Base-by-base conservation (phyloP, 1,139 yeast genomes). In the Yamadazyma triangularis region DNA sequence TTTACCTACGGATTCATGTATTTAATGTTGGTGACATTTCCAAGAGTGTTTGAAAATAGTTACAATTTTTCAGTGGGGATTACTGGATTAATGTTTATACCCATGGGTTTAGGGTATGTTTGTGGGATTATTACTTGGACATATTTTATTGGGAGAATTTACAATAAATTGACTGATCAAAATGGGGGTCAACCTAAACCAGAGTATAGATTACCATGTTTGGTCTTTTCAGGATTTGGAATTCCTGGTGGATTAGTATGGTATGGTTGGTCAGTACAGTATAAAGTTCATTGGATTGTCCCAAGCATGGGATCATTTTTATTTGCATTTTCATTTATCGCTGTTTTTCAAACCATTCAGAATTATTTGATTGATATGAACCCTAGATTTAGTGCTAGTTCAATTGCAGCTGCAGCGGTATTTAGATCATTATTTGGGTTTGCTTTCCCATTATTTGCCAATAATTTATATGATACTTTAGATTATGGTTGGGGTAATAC, bases 401-500 rank as follows among this genome's bases (percentile, higher is more conserved):
- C 73, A 2, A 61, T 77, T 28, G 82, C 81, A 3, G 80, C 84
- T 0, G 78, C 79, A 0, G 76, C 82, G 0, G 72, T 77, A 27
- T 76, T 76, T 49, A 53, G 86, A 37, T 74, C 81, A 6, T 50
- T 63, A 28, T 64, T 77, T 45, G 83, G 82, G 2, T 76, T 75
- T 44, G 64, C 69, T 12, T 74, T 77, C 51, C 78, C 77, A 14
- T 48, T 71, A 26, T 71, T 70, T 44, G 72, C 72, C 4, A 50
- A 55, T 11, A 51, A 56, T 13, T 66, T 71, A 74, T 71, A 68
- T 41, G 55, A 42, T 15, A 50, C 36, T 15, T 46, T 71, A 19
- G 73, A 77, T 18, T 77, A 76, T 41, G 86, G 84, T 5, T 78
- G 85, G 85, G 81, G 82, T 12, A 75, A 75, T 42, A 72, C 83